These are phyloP conservation scores for Crithidia brevicula DNA, from an alignment of 208 protist species.

Conservation along the genomic window DNA sequence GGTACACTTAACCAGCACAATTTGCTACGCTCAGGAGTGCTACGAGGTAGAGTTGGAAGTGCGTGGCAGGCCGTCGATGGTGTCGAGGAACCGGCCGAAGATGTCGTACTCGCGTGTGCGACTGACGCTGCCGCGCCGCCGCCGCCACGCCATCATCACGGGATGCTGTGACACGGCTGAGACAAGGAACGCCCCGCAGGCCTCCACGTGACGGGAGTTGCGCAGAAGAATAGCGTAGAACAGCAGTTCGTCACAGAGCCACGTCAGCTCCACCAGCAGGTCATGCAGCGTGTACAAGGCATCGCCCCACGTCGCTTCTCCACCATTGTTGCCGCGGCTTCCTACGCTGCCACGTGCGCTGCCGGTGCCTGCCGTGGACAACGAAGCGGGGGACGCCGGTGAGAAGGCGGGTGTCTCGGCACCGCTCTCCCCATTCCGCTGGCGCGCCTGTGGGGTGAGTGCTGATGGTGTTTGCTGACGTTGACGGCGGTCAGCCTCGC, in stretches of 20 bases:
- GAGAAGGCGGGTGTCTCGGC: not conserved
- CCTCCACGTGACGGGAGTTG: slow-evolving; percentile 82
- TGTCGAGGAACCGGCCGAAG: slow-evolving; percentile 47
- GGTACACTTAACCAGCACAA: no score
- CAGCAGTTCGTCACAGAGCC: slow-evolving; percentile 86
- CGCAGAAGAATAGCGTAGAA: slow-evolving; percentile 76
- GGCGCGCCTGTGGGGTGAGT: not conserved
- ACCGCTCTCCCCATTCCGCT: slow-evolving; percentile 16
- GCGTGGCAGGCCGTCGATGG: slow-evolving; percentile 30
- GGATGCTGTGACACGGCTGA: slow-evolving; percentile 65
- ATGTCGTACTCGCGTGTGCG: slow-evolving; percentile 32
- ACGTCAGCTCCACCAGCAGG: slow-evolving; percentile 80
- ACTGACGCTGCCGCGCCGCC: slow-evolving; percentile 32
- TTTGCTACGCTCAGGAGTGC: not conserved
- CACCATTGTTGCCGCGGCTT: slow-evolving; percentile 4
- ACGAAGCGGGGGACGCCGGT: not conserved
- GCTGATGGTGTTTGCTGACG: not conserved
- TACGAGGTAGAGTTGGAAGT: slow-evolving; percentile 6
- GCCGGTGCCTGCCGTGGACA: slow-evolving; percentile 2
- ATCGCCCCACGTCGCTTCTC: slow-evolving; percentile 9
- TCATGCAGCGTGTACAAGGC: slow-evolving; percentile 37
- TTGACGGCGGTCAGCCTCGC: not conserved
- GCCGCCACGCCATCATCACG: slow-evolving; percentile 67
- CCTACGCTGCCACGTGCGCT: not conserved
- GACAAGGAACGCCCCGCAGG: slow-evolving; percentile 75